A percentile compares a stretch with the other conserved stretches of the same genome.
These are phyloP conservation scores for Cyphellophora attinorum DNA, from an alignment of 2,329 filamentous ascomycete species.

Conservation along the genomic window DNA sequence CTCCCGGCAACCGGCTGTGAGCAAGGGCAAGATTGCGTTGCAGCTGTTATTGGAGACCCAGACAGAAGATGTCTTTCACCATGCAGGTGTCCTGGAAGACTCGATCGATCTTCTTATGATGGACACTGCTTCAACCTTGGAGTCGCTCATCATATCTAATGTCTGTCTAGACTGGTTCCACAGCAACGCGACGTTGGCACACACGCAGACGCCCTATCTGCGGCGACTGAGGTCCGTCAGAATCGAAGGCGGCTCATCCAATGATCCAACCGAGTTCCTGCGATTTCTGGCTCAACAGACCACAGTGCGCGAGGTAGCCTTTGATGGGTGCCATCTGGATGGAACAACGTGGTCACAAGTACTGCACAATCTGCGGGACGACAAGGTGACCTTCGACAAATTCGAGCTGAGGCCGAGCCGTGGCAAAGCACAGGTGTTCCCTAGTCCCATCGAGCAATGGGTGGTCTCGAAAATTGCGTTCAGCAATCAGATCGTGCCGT, in stretches of 20 bases:
- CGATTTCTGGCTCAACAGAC: neutral
- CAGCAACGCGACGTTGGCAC: neutral
- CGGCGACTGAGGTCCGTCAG: neutral
- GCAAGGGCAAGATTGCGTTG: conserved; percentile 1
- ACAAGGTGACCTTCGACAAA: neutral
- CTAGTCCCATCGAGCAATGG: neutral
- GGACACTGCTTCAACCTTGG: neutral
- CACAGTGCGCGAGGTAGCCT: neutral
- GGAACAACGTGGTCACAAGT: neutral
- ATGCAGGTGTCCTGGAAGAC: neutral
- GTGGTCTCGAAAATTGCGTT: neutral
- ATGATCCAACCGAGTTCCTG: neutral
- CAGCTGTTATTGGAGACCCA: conserved; percentile 1
- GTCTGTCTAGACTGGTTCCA: conserved; percentile 2
- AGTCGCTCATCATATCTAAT: neutral
- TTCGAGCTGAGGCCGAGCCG: neutral
- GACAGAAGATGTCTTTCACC: conserved; percentile 1
- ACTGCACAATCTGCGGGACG: neutral
- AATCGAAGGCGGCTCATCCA: conserved; percentile 1
- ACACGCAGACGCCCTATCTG: neutral
- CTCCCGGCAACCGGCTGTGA: neutral
- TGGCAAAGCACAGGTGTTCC: neutral
- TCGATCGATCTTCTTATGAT: neutral
- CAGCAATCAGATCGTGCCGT: neutral
- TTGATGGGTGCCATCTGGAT: neutral